Base-by-base conservation (phyloP, 2,329 filamentous ascomycete species). In the Trichophyton benhamiae region DNA sequence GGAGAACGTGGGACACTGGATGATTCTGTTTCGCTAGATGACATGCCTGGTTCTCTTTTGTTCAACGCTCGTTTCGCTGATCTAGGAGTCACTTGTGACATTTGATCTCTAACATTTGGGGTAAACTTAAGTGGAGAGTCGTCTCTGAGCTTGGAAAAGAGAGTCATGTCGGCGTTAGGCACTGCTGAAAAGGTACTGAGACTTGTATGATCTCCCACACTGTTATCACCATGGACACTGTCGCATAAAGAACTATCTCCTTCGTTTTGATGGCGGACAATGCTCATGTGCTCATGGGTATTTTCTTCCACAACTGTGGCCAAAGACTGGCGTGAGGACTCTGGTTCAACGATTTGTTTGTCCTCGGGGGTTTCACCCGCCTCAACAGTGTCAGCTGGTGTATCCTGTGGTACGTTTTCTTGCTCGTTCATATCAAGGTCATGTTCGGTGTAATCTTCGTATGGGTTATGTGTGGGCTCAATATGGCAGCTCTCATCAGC, bases 131-230 rank as follows among this genome's bases (percentile, higher is more conserved):
- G 77, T 13, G 85, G 84, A 48, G 81, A 87, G 64, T 87, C 83
- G 7, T 66, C 65, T 61, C 86, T 84, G 60, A 94, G 76, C 65
- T 85, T 85, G 7, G 89, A 86, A 68, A 95, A 90, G 68, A 86
- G 85, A 20, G 90, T 94, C 83, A 94, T 84, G 68, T 92, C 89
- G 17, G 77, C 71, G 60, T 79, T 79, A 4, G 90, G 90, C 60
- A 96, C 84, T 7, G 89, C 90, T 1, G 92, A 96, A 74, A 96
- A 96, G 11, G 82, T 85, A 77, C 90, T 96, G 71, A 95, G 88
- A 69, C 76, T 75, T 9, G 77, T 77, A 52, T 78, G 73, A 61
- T 77, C 74, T 67, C 74, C 74, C 7, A 68, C 63, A 55, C 70
- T 72, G 66, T n/a, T 67, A 65, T 11, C 67, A 64, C 17, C 69